phyloP scores from a whole-genome alignment of 805 yeast species.

The Diddensiella santjacobensis region DNA sequence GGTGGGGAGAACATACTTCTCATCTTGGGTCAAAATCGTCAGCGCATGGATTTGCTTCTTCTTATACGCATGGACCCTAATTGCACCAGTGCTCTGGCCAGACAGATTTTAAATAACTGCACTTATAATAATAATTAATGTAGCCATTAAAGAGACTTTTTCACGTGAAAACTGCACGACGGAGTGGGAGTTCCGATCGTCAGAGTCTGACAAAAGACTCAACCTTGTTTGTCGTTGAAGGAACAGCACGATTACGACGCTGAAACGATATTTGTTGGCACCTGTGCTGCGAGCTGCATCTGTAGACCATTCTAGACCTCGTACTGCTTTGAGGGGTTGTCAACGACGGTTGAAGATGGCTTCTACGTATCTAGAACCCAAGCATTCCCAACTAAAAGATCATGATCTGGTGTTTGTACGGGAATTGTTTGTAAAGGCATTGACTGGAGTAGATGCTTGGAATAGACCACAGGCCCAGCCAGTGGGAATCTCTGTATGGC shows the following conservation, averaged over 20 bases:
- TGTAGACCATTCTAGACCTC: too few relatives aligned
- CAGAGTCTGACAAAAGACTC: too few relatives aligned
- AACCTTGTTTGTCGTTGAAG: too few relatives aligned
- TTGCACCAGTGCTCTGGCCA: slow-evolving; percentile 88
- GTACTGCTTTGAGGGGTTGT: too few relatives aligned
- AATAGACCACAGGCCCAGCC: slow-evolving; percentile 63
- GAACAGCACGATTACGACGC: too few relatives aligned
- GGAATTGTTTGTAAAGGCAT: slow-evolving; percentile 57
- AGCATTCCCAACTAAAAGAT: slow-evolving; percentile 1
- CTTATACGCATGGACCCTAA: slow-evolving; percentile 83
- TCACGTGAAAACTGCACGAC: too few relatives aligned
- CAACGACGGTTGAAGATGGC: neutral
- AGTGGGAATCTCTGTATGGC: slow-evolving; percentile 52
- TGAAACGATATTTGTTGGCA: too few relatives aligned
- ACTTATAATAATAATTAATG: neutral
- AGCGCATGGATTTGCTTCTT: slow-evolving; percentile 89
- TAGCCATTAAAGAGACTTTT: too few relatives aligned
- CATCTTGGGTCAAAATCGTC: slow-evolving; percentile 89
- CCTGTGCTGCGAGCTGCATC: too few relatives aligned
- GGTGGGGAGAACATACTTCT: slow-evolving; percentile 93
- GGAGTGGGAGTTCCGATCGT: too few relatives aligned
- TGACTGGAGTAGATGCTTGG: slow-evolving; percentile 76
- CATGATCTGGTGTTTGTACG: slow-evolving; percentile 46
- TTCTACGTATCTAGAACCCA: neutral
- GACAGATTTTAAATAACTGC: slow-evolving; percentile 67